These are phyloP conservation scores for Patellaria atrata DNA, from an alignment of 495 filamentous ascomycete genomes.

Conservation along the genomic window DNA sequence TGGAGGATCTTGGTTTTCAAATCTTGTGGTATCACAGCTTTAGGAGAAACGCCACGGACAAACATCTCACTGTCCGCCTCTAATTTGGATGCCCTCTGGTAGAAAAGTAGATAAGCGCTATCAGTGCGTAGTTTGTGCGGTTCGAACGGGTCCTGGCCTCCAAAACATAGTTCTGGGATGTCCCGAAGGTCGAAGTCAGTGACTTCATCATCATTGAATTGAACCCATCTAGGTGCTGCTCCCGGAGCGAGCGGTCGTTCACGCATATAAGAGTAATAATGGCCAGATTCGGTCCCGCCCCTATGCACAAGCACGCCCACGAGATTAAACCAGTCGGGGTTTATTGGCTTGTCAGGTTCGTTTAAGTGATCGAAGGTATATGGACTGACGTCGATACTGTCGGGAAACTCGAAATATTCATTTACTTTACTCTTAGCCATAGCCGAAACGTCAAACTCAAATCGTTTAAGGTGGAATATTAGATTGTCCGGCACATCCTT, in stretches of 20 bases:
- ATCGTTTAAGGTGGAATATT: slow-evolving; percentile 92
- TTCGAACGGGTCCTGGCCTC: slow-evolving; percentile 42
- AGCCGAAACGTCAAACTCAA: slow-evolving; percentile 82
- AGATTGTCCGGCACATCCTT: slow-evolving; percentile 90
- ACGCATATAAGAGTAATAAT: slow-evolving; percentile 93
- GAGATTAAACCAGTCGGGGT: slow-evolving; percentile 72
- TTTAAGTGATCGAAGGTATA: slow-evolving; percentile 83
- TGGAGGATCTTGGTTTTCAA: slow-evolving; percentile 47
- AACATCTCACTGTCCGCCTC: slow-evolving; percentile 28
- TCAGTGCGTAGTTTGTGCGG: too few species aligned
- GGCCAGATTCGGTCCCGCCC: slow-evolving; percentile 84
- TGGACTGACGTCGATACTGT: slow-evolving; percentile 71
- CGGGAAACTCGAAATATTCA: slow-evolving; percentile 80
- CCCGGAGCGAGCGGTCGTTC: slow-evolving; percentile 47
- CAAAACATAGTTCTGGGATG: slow-evolving; percentile 67
- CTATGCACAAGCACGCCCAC: slow-evolving; percentile 87
- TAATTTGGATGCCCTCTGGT: slow-evolving; percentile 63
- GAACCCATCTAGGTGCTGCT: slow-evolving; percentile 51
- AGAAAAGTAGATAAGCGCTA: slow-evolving; percentile 95
- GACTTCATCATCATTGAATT: slow-evolving; percentile 86
- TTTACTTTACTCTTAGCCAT: slow-evolving; percentile 88
- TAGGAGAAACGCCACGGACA: slow-evolving; percentile 34
- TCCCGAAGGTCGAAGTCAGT: slow-evolving; percentile 54
- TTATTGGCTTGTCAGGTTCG: slow-evolving; percentile 36
- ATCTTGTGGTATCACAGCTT: slow-evolving; percentile 38